Base-by-base conservation (phyloP, 441 rosid species). In the Croton laevigatus region DNA sequence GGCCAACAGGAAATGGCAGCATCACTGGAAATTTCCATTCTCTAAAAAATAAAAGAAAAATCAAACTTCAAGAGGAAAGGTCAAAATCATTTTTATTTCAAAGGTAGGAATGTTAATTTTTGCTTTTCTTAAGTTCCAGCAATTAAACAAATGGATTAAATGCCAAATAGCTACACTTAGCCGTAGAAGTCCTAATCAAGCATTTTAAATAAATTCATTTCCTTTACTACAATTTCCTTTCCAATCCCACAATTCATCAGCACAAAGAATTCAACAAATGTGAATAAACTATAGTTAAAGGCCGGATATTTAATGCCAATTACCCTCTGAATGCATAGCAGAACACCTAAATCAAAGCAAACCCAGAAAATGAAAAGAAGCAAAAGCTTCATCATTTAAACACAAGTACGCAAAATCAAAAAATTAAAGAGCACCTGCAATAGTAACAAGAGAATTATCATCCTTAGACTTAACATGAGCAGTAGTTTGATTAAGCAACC, bases 391-490 rank as follows among this genome's bases (percentile, higher is more conserved):
- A 70, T 16, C 38, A 65, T 27, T 45, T 9, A 16, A 20, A 48
- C 20, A 58, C 4, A 16, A 58, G 65, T 13, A 1, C 0, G n/a
- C 16, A 23, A 70, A 38, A 46, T 58, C 4, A 11, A 59, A 65
- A 72, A 46, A 0, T 72, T 40, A 40, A 5, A 9, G 67, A 55
- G 19, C 62, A 91, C 97, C 97, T 48, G 98, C 97, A 78, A 93
- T 81, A 53, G 96, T 93, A 70, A 93, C 97, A 60, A 84, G 98
- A 48, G 98, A 93, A 76, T 93, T 88, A 75, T 93, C 98, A 57
- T 84, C 94, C 81, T 93, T 91, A 27, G 97, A 76, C 80, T 76
- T 62, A 57, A 93, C 87, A 52, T 82, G 83, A 23, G 32, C 80
- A 62, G 44, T 72, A 38, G 54, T 68, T 5, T 66, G 42, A 1